Conservation (phyloP, 495 filamentous ascomycete species). For the Echria macrotheca region DNA sequence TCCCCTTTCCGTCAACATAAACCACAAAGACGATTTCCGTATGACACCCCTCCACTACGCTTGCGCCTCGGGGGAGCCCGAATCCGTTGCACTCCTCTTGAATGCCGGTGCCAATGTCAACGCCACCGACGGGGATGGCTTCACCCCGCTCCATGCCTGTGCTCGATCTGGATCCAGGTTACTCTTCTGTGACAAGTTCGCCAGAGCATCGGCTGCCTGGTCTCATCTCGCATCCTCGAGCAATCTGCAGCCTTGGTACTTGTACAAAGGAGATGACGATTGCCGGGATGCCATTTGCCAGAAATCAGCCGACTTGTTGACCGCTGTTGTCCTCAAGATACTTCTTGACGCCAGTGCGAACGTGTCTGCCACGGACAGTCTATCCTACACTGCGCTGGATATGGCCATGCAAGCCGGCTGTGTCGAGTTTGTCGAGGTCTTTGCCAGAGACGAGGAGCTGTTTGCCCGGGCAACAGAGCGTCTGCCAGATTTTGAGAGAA, state of each 20-base stretch:
- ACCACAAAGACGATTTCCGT: conserved; percentile 9
- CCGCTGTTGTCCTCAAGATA: too few relatives aligned
- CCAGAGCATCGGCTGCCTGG: background rate
- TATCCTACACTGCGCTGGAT: conserved; percentile 6
- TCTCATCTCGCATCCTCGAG: background rate
- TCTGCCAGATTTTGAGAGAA: background rate
- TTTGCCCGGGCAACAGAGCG: background rate
- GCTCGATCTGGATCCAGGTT: background rate
- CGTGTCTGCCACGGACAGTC: background rate
- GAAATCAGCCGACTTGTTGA: too few relatives aligned
- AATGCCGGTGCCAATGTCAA: conserved; percentile 13
- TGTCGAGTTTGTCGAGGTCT: conserved; percentile 1
- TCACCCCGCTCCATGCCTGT: background rate
- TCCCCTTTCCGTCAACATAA: conserved; percentile 11
- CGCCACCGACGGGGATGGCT: background rate
- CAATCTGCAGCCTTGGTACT: too few relatives aligned
- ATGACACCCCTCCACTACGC: conserved; percentile 26
- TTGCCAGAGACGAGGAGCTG: conserved; percentile 11
- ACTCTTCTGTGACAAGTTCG: background rate
- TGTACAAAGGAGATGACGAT: too few relatives aligned
- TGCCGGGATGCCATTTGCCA: background rate
- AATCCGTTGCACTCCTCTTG: conserved; percentile 12
- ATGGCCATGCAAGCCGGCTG: conserved; percentile 4
- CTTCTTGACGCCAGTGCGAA: background rate
- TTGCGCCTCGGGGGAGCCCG: conserved; percentile 2